These are phyloP conservation scores for Penicillium sp. DNA, from an alignment of 2,329 filamentous ascomycete genomes.

Conservation along the genomic window DNA sequence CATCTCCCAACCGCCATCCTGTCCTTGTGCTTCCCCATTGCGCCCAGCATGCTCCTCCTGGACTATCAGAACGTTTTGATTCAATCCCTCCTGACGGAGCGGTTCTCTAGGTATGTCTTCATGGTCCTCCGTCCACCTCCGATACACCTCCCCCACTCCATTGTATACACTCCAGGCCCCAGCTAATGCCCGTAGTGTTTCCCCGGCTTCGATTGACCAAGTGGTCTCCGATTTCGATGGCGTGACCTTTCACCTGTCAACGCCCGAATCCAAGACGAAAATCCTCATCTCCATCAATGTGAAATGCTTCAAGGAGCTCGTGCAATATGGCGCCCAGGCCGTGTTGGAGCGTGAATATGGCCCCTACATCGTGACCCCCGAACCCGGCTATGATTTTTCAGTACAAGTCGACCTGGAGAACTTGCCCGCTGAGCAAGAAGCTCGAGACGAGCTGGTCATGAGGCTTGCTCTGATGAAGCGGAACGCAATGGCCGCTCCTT, in stretches of 20 bases:
- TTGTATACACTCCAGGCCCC: conserved; percentile 30
- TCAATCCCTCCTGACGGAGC: conserved; percentile 89
- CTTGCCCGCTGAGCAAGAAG: conserved; percentile 77
- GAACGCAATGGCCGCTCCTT: conserved; percentile 97
- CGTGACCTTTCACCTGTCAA: conserved; percentile 97
- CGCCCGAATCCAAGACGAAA: conserved; percentile 85
- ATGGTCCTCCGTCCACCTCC: conserved; percentile 6
- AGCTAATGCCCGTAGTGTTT: conserved; percentile 56
- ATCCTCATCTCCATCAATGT: conserved; percentile 93
- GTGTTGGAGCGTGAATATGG: conserved; percentile 94
- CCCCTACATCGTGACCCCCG: conserved; percentile 77
- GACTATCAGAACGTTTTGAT: conserved; percentile 99
- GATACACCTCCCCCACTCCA: conserved; percentile 4
- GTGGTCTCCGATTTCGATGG: conserved; percentile 98
- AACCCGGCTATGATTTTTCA: conserved; percentile 94
- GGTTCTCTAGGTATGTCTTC: conserved; percentile 69
- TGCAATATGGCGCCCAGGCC: conserved; percentile 85
- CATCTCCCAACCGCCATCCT: conserved; percentile 21
- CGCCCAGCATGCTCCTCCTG: conserved; percentile 69
- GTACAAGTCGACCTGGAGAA: conserved; percentile 82
- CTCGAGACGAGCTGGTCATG: conserved; percentile 75
- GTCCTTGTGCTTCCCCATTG: conserved; percentile 14
- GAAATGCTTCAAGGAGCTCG: conserved; percentile 87
- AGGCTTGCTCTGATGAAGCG: conserved; percentile 90
- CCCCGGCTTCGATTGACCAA: conserved; percentile 88